Conservation (phyloP, 176 grass and related monocot species). For the Cocos nucifera region DNA sequence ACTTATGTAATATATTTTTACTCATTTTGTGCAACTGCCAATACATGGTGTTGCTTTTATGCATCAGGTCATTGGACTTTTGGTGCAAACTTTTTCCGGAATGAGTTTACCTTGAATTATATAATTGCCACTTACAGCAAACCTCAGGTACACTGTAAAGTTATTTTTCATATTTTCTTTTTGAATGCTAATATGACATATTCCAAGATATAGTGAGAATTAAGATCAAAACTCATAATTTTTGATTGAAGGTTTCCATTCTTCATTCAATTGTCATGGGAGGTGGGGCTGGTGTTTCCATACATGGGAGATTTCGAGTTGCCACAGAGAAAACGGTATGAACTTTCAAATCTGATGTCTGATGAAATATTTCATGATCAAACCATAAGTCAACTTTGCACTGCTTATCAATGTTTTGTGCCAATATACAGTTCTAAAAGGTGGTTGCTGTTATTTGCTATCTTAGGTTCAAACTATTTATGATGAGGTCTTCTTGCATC, state of each 20-base stretch:
- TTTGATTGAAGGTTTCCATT: constrained; percentile 64
- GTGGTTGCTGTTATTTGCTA: no score
- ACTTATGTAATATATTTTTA: no score
- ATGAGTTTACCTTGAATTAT: constrained; percentile 78
- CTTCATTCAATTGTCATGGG: constrained; percentile 88
- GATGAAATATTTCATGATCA: not conserved
- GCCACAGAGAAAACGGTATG: constrained; percentile 79
- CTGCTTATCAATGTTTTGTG: not conserved
- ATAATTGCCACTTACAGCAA: constrained; percentile 80
- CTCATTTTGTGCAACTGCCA: no score
- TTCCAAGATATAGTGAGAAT: no score
- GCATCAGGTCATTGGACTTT: constrained; percentile 63
- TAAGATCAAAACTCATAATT: not conserved
- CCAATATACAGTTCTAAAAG: no score
- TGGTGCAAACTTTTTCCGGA: constrained; percentile 64
- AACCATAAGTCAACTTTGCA: not conserved
- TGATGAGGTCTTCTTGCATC: no score
- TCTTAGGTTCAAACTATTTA: no score
- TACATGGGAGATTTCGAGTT: constrained; percentile 88
- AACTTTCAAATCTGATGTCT: not conserved
- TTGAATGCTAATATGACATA: no score
- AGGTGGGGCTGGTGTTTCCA: constrained; percentile 82
- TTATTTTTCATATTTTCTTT: no score
- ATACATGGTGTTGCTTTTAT: not conserved
- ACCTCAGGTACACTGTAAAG: constrained; percentile 55